phyloP scores from a whole-genome alignment of 768 basidiomycete genomes.

The Suillus sp. region DNA sequence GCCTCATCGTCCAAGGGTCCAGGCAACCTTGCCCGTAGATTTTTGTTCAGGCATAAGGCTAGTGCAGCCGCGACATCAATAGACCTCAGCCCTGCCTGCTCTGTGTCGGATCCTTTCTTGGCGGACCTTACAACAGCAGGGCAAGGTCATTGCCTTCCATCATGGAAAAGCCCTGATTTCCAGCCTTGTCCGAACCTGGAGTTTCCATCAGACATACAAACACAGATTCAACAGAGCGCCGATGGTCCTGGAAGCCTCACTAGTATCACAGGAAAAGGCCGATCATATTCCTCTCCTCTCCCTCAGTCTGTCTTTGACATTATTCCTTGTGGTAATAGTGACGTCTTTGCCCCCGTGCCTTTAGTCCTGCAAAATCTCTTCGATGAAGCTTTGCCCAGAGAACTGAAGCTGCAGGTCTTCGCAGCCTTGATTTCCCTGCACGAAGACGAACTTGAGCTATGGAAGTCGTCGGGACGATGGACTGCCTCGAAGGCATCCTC shows the following conservation, averaged over 20 bases:
- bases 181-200: background rate
- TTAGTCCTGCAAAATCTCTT: constrained; percentile 57
- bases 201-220: background rate
- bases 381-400: constrained; percentile 69
- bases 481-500: constrained; percentile 61
- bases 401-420: constrained; percentile 67
- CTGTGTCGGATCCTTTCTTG: constrained; percentile 14
- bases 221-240: constrained; percentile 16
- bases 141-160: constrained; percentile 40
- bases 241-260: constrained; percentile 22
- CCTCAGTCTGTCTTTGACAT: constrained; percentile 64
- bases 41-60: constrained; percentile 48
- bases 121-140: constrained; percentile 29
- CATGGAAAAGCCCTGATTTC: constrained; percentile 44
- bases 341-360: constrained; percentile 55
- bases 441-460: constrained; percentile 55
- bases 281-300: constrained; percentile 66
- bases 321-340: constrained; percentile 48
- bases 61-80: constrained; percentile 21
- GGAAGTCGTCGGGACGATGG: constrained; percentile 54
- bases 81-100: constrained; percentile 4
- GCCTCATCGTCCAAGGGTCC: constrained; percentile 43
- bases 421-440: constrained; percentile 55
- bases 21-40: constrained; percentile 56
- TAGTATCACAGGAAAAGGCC: constrained; percentile 48